A percentile compares a stretch with the other conserved stretches of the same genome.
Evolutionary conservation across 352 stramenopile species (phyloP).

Genomic region (Albugo laibachii): DNA sequence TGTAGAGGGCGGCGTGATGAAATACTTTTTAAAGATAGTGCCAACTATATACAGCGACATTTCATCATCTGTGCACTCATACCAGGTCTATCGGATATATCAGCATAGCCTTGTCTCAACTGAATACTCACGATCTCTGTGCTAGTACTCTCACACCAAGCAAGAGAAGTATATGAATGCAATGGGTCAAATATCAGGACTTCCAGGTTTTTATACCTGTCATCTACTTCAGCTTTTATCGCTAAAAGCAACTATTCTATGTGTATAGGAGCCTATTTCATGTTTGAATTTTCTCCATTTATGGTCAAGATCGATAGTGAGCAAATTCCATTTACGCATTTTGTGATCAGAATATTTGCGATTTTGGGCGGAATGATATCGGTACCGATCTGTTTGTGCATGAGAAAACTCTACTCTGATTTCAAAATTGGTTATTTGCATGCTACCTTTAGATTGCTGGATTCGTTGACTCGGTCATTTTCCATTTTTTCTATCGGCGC

Average conservation of each 20-base stretch:
- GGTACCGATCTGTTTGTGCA: conserved; percentile 9
- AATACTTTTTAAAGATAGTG: conserved; percentile 81
- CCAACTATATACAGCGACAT: conserved; percentile 72
- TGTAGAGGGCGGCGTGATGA: conserved; percentile 52
- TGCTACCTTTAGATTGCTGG: conserved; percentile 37
- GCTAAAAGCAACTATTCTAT: too few species aligned
- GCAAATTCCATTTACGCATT: conserved; percentile 59
- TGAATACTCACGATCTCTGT: not conserved
- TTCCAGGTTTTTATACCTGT: conserved; percentile 21
- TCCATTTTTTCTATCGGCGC: not conserved
- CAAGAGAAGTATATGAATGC: conserved; percentile 54
- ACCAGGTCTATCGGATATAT: conserved; percentile 18
- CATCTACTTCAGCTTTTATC: too few species aligned
- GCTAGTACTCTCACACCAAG: conserved; percentile 67
- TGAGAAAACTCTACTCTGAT: not conserved
- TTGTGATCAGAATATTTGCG: conserved; percentile 68
- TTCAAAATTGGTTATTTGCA: not conserved
- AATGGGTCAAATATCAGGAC: conserved; percentile 36
- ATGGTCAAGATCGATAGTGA: conserved; percentile 76
- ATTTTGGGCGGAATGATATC: conserved; percentile 70
- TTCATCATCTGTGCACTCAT: conserved; percentile 36
- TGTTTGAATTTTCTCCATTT: conserved; percentile 72
- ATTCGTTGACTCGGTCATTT: conserved; percentile 76
- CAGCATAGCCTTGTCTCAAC: not conserved
- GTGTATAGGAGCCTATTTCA: conserved; percentile 49